Base-by-base conservation (phyloP, 805 yeast species). In the Zygosaccharomyces bisporus region DNA sequence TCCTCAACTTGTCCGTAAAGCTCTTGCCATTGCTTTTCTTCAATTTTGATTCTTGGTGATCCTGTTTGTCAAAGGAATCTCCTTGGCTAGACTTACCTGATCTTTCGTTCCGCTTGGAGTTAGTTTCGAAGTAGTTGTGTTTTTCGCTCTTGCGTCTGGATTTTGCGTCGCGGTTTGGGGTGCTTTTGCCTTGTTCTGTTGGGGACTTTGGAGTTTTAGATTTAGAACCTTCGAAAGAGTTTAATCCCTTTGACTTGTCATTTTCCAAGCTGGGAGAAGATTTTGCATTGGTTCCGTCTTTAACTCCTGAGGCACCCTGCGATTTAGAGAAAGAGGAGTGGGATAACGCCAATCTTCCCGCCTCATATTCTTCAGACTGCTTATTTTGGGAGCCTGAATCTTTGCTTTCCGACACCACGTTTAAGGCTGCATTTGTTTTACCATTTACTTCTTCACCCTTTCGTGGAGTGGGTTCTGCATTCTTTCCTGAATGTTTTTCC, bases 1-100 rank as follows among this genome's bases (percentile, higher is more conserved):
- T 44, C 25, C 45, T 50, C 17, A 55, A 46, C 38, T 53, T 55
- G 12, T 53, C 56, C n/a, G 54, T 41, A 29, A 55, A 55, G 12
- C 43, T 43, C 34, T 45, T 38, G 32, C 39, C 40, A 5, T 32
- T 8, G 10, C 20, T 13, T 25, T 25, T 37, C 14, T 14, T 37
- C 9, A 14, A 16, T 6, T 24, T 36, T 7, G n/a, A 21, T 14
- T 37, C 40, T 24, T 24, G 16, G 5, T 25, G 25, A 13, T 34
- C 38, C 6, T 19, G 40, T 16, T 25, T 20, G 13, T 16, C 4
- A 10, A 17, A 6, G 4, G 6, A 21, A 24, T 24, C 21, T 4
- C 16, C 33, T 16, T 37, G n/a, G 3, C 10, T 9, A 9, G 8
- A 3, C 17, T 13, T n/a, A 3, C 16, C 16, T 12, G 31, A 4